Evolutionary conservation across 2,329 filamentous ascomycete species (phyloP), one percentile per base, ranked within the genome.

Genomic region (Monosporascus sp.): DNA sequence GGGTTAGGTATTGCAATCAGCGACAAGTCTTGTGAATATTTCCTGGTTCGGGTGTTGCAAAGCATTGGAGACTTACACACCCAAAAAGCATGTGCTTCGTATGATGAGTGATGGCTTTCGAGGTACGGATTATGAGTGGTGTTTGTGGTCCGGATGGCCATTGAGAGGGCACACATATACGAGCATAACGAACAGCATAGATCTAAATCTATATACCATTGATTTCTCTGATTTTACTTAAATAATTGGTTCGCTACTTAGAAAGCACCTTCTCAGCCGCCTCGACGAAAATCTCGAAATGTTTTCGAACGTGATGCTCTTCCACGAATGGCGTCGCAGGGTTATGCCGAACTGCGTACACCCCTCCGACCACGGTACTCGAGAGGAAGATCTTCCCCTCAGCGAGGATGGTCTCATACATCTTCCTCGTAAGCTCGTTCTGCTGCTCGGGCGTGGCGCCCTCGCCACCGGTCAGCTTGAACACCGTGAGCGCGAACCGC

Each of bases 371-470:
- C 5, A 90, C 81, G 1, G 86, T 88, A 43, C 85, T 87, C 0
- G 91, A 97, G 24, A 97, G 74, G 70, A 90, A 97, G 52, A 96
- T 88, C 69, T 90, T 83, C 1, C 90, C 90, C 7, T 80, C 75
- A 3, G 76, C 75, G 62, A 95, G 93, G 27, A 96, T 80, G 24
- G 76, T 70, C 63, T 94, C 88, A 62, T 89, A 93, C 14, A 96
- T 81, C 52, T 79, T 77, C 70, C 87, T 87, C 1, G 91, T 95
- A 11, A 88, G 65, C 20, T 71, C 74, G 60, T 94, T 90, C 14
- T 81, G 78, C 54, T 80, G 77, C 52, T 82, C 78, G 25, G 57
- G 24, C 37, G 60, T 61, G 15, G 50, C 46, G 6, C 39, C 52
- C 47, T 39, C 46, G 25, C 24, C 53, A 3, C 76, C 77, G 48